These are phyloP conservation scores for Dicorynia guianensis DNA, from an alignment of 306 rosid genomes.

Conservation along the genomic window DNA sequence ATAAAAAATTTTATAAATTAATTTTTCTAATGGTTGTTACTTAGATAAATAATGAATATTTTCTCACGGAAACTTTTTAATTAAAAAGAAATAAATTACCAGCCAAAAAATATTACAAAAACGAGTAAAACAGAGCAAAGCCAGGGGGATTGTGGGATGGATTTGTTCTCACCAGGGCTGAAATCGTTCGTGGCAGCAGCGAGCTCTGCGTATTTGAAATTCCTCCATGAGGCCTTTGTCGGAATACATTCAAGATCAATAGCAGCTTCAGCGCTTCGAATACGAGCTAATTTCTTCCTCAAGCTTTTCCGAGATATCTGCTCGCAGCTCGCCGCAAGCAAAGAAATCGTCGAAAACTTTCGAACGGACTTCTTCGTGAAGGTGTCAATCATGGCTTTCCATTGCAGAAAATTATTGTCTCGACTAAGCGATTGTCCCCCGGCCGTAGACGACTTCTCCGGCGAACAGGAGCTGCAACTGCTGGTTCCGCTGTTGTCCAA, in stretches of 20 bases:
- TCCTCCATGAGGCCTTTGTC: slow-evolving; percentile 71
- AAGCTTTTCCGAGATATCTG: slow-evolving; percentile 50
- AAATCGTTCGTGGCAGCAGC: slow-evolving; percentile 65
- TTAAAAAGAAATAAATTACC: background rate
- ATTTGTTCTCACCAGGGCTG: slow-evolving; percentile 50
- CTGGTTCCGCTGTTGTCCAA: slow-evolving; percentile 56
- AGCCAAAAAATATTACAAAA: background rate
- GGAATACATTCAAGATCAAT: slow-evolving; percentile 42
- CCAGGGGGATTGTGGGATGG: too few relatives aligned
- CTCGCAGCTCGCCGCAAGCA: slow-evolving; percentile 54
- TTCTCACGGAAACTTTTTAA: too few relatives aligned
- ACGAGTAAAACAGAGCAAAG: background rate
- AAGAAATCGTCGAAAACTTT: slow-evolving; percentile 67
- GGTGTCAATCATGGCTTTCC: slow-evolving; percentile 63
- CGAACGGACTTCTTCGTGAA: slow-evolving; percentile 63
- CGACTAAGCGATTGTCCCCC: background rate
- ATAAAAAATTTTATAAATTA: too few relatives aligned
- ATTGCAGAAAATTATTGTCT: slow-evolving; percentile 42
- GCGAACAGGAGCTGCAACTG: slow-evolving; percentile 32
- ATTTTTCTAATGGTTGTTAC: too few relatives aligned
- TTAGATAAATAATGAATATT: too few relatives aligned
- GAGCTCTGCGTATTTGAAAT: slow-evolving; percentile 60
- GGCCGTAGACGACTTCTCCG: slow-evolving; percentile 35
- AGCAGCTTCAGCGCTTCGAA: slow-evolving; percentile 47
- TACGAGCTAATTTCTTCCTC: slow-evolving; percentile 60